Conservation (phyloP, 805 yeast genomes). For the Hanseniaspora hatyaiensis region DNA sequence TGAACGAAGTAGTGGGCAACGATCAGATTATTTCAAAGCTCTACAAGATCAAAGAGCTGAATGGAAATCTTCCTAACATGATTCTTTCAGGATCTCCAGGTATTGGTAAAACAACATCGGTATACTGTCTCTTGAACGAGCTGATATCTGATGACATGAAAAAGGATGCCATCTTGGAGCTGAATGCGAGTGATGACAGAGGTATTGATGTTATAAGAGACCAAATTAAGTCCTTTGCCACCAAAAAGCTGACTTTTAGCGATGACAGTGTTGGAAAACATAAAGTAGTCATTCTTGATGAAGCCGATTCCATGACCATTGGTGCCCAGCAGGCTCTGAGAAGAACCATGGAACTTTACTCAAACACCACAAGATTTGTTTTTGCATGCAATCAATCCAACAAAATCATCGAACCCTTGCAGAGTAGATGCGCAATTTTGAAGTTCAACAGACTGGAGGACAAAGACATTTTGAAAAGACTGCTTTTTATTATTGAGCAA, state of each 20-base stretch:
- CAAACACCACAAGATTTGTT: slow-evolving; percentile 95
- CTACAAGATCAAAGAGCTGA: slow-evolving; percentile 68
- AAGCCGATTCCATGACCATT: slow-evolving; percentile 93
- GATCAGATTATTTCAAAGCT: slow-evolving; percentile 71
- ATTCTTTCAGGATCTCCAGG: slow-evolving; percentile 95
- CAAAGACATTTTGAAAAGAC: slow-evolving; percentile 68
- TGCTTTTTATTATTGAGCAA: slow-evolving; percentile 66
- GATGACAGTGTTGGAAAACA: slow-evolving; percentile 60
- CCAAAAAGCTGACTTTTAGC: slow-evolving; percentile 64
- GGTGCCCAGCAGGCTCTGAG: slow-evolving; percentile 93
- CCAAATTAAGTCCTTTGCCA: slow-evolving; percentile 90
- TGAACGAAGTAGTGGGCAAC: slow-evolving; percentile 87
- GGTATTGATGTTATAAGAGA: slow-evolving; percentile 95
- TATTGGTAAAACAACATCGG: slow-evolving; percentile 91
- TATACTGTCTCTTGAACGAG: slow-evolving; percentile 79
- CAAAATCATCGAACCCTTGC: slow-evolving; percentile 92
- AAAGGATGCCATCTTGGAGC: slow-evolving; percentile 74
- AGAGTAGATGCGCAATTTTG: slow-evolving; percentile 89
- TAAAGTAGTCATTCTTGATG: slow-evolving; percentile 85
- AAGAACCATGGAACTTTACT: slow-evolving; percentile 88
- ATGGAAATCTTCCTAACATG: slow-evolving; percentile 95
- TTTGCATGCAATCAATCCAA: slow-evolving; percentile 93
- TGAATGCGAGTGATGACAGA: slow-evolving; percentile 94
- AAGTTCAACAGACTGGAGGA: slow-evolving; percentile 73
- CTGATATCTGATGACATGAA: slow-evolving; percentile 55